Base-by-base conservation (phyloP, 1,139 yeast genomes). In the Spathaspora sp. region DNA sequence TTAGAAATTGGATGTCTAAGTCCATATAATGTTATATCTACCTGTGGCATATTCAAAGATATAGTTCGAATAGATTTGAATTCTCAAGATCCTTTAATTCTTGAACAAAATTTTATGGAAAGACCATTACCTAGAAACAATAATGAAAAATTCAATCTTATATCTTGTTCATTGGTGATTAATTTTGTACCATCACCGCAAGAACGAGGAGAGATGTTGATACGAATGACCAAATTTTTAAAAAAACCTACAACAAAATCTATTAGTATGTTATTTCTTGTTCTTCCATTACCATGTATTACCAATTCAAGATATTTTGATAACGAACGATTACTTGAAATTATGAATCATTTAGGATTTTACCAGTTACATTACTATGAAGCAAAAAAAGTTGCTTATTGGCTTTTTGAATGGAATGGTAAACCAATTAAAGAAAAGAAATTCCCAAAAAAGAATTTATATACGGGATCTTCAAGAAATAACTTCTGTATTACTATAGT, bases 221-320 rank as follows among this genome's bases (percentile, higher is more conserved):
- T 59, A 27, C 64, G 87, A 49, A 78, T 89, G 3, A 72, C 81
- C 2, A 51, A 71, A 34, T 91, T 89, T 60, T 67, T 89, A 43
- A 68, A 67, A 39, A 55, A 57, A 1, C 73, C 73, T 1, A 53
- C 57, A 1, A 49, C 52, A 1, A 50, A 52, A 3, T 43, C 53
- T 7, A 25, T 58, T 41, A 60, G 73, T 18, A 63, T 78, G 20
- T 64, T 89, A 3, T 91, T 91, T 59, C 64, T 93, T 13, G 98
- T 93, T 1, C 68, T 91, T 7, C 99, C 99, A 0, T 71, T 87
- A 27, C 97, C 98, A 0, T 93, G 99, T 61, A 72, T 89, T 1
- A 62, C 70, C 7, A 90, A 91, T 61, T 90, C 97, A 1, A 71
- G 98, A 34, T 93, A 91, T 59, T 81, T 84, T 61, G 80, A 81